Evolutionary conservation across 139 green algal species (phyloP).

Genomic region (Coelastrella sp.): DNA sequence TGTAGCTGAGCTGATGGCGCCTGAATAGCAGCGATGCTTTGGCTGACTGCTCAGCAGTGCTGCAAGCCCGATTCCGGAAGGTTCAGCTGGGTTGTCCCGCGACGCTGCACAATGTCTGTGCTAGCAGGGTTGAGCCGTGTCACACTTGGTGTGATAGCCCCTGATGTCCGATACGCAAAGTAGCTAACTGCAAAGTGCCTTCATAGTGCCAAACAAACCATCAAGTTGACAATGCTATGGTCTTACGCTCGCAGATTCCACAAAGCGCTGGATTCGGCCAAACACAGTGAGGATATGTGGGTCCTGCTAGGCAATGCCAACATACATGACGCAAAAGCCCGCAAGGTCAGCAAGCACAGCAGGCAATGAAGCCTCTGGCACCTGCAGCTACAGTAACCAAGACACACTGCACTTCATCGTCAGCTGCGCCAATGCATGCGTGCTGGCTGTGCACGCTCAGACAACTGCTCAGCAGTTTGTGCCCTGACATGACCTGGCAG

Average conservation of each 20-base stretch:
- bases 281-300: constrained; percentile 65
- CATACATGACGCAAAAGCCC: constrained; percentile 61
- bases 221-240: background rate
- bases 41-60: background rate
- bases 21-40: background rate
- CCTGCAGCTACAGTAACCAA: background rate
- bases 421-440: background rate
- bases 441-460: too few relatives aligned
- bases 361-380: background rate
- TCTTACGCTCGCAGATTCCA: constrained; percentile 19
- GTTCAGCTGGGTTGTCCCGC: background rate
- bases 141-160: too few relatives aligned
- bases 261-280: constrained; percentile 29
- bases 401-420: background rate
- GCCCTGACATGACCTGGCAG: too few relatives aligned
- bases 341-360: constrained; percentile 39
- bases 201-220: background rate
- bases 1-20: background rate
- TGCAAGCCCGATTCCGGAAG: background rate
- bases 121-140: too few relatives aligned
- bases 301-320: constrained; percentile 57
- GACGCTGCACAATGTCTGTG: background rate
- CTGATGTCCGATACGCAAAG: too few relatives aligned
- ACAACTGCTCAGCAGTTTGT: too few relatives aligned
- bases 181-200: background rate